Percentiles rank a stretch among this genome's conserved stretches.
These are phyloP conservation scores for Clausena lansium DNA, from an alignment of 345 rosid species.

Conservation along the genomic window DNA sequence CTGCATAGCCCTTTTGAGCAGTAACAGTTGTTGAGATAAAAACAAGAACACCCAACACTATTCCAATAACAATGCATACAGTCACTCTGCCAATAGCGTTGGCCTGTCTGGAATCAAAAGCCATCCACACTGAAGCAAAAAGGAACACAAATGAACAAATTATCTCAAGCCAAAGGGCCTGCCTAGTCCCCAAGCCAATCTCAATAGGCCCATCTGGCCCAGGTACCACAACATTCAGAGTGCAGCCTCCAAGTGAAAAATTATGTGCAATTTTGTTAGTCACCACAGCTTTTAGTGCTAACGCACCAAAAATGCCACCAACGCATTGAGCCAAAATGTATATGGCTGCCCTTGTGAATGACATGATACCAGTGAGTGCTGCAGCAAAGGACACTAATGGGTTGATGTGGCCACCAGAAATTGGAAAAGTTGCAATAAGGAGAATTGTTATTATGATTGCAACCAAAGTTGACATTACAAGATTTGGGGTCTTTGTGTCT, in stretches of 20 bases:
- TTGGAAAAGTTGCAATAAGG: slow-evolving; percentile 33
- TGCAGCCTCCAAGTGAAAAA: slow-evolving; percentile 42
- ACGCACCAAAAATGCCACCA: slow-evolving; percentile 36
- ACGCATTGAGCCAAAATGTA: slow-evolving; percentile 39
- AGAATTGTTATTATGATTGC: slow-evolving; percentile 22
- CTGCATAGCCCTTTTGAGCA: slow-evolving; percentile 36
- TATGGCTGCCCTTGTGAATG: slow-evolving; percentile 21
- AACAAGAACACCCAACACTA: slow-evolving; percentile 35
- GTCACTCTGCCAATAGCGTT: slow-evolving; percentile 32
- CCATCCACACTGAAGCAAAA: slow-evolving; percentile 40
- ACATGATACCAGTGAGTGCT: slow-evolving; percentile 18
- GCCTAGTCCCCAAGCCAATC: slow-evolving; percentile 14
- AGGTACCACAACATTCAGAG: slow-evolving; percentile 6
- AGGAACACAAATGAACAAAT: slow-evolving; percentile 39
- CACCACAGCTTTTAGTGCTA: slow-evolving; percentile 31
- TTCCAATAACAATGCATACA: slow-evolving; percentile 31
- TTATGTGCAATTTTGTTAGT: slow-evolving; percentile 12
- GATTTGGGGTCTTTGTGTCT: slow-evolving; percentile 22
- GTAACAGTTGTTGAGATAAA: slow-evolving; percentile 45
- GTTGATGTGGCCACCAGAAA: slow-evolving; percentile 46
- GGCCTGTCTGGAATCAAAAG: slow-evolving; percentile 41
- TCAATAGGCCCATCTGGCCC: slow-evolving; percentile 29
- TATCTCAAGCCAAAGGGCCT: slow-evolving; percentile 36
- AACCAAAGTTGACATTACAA: slow-evolving; percentile 23
- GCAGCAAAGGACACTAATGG: slow-evolving; percentile 37